Base-by-base conservation (phyloP, 2,329 filamentous ascomycete species). In the Monilinia aucupariae region DNA sequence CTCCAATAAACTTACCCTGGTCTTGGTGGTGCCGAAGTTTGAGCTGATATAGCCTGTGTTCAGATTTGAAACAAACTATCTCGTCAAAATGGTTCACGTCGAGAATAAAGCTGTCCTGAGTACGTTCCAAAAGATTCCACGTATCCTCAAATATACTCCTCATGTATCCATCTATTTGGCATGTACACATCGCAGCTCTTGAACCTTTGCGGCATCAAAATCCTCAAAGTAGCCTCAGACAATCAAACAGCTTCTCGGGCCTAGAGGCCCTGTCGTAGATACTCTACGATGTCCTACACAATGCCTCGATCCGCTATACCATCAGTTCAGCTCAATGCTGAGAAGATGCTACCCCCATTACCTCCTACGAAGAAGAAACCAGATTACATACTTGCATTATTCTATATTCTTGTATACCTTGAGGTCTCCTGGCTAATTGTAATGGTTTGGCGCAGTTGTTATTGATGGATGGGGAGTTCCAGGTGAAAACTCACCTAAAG, bases 391-490 rank as follows among this genome's bases (percentile, higher is more conserved):
- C 76, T 84, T 59, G 75, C 78, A 59, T 72, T 76, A 61, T 80
- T 80, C 72, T 83, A 82, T 70, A 74, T 81, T 66, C 76, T 85
- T 67, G 70, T 84, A 64, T 84, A 84, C 70, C 73, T 85, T 63
- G 81, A 85, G 74, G 71, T 84, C 64, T 79, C 77, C 64, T 85
- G 81, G 82, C 82, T 85, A 82, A 84, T 83, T 65, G 76, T 82
- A 71, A 75, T 83, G 74, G 74, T 85, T 56, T 74, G 69, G 71
- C 78, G 78, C 74, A 92, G 89, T 99, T 84, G 94, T 97, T 79
- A 99, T 99, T 82, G 94, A 99, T 80, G 94, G 94, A 74, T 99
- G 94, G 94, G 94, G 94, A 75, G 85, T 97, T 73, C 85, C 92
- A 72, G 86, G 86, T 68, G 87, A 88, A 69, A 80, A 87, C 64